A percentile compares a stretch with the other conserved stretches of the same genome.
Conservation (phyloP, 495 filamentous ascomycete genomes). For the Usnea hakonensis region DNA sequence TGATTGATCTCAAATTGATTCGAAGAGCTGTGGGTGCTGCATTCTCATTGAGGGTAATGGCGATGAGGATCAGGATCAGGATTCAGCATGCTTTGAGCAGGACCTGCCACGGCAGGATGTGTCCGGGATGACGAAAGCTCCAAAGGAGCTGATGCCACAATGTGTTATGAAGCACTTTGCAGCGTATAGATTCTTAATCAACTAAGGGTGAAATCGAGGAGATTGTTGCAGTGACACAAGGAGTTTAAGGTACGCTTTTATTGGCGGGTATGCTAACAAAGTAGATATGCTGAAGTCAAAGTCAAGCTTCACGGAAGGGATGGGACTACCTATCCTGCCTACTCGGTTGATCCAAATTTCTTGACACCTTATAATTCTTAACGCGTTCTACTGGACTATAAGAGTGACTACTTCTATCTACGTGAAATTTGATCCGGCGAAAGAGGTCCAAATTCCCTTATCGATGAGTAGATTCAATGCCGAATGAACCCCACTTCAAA, state of each 20-base stretch:
- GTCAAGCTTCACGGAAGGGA: slow-evolving; percentile 8
- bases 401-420: no score
- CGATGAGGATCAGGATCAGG: background rate
- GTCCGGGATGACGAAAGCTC: background rate
- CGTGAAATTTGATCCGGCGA: no score
- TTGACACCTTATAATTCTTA: no score
- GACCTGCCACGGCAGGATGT: background rate
- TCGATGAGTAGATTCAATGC: background rate
- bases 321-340: background rate
- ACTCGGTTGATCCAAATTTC: background rate
- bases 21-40: background rate
- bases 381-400: no score
- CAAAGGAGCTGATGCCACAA: background rate
- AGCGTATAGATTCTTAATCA: background rate
- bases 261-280: background rate
- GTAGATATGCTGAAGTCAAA: background rate
- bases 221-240: background rate
- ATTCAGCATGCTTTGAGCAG: background rate
- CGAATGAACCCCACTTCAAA: background rate
- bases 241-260: background rate
- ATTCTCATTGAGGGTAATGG: background rate
- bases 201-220: background rate
- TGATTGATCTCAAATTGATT: background rate
- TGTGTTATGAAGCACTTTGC: background rate
- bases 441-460: background rate